These are phyloP conservation scores for Clitopilus hobsonii DNA, from an alignment of 768 basidiomycete species.

Conservation along the genomic window DNA sequence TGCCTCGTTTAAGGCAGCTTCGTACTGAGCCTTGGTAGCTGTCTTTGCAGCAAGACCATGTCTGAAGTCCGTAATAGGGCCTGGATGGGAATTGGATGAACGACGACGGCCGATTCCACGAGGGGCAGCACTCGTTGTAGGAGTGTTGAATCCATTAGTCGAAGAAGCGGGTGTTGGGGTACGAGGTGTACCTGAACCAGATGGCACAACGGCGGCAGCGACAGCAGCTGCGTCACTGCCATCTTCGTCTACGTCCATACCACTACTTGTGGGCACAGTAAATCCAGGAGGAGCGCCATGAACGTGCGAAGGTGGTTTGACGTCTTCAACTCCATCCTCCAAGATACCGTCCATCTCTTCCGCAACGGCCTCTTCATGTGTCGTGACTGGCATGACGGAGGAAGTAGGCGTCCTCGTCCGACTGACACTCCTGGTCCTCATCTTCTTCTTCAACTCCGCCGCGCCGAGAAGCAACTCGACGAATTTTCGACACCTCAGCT, in stretches of 20 bases:
- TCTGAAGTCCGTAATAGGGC: neutral
- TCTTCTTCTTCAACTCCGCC: slow-evolving; percentile 61
- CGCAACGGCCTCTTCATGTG: slow-evolving; percentile 27
- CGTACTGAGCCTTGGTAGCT: slow-evolving; percentile 27
- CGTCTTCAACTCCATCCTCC: slow-evolving; percentile 33
- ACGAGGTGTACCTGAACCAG: slow-evolving; percentile 5
- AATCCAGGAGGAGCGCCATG: neutral
- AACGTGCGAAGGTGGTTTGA: neutral
- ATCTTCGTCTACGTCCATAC: slow-evolving; percentile 57
- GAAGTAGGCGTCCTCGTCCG: neutral
- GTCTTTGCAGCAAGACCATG: neutral
- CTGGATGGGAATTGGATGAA: neutral
- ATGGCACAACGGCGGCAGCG: slow-evolving; percentile 6
- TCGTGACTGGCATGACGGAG: neutral
- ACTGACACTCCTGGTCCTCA: slow-evolving; percentile 27
- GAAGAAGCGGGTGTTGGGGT: slow-evolving; percentile 6
- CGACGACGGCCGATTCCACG: slow-evolving; percentile 2
- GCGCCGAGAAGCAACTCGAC: slow-evolving; percentile 77
- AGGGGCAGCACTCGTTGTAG: slow-evolving; percentile 7
- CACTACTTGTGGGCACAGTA: neutral
- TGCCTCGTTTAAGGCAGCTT: slow-evolving; percentile 57
- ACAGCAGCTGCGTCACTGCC: slow-evolving; percentile 3
- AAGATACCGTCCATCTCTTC: slow-evolving; percentile 34
- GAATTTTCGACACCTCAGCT: slow-evolving; percentile 79
- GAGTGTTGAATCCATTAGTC: slow-evolving; percentile 22